Evolutionary conservation across 176 grass and related monocot genomes (phyloP), one percentile per base, ranked within the genome.

Genomic region (Triticum timopheevii): DNA sequence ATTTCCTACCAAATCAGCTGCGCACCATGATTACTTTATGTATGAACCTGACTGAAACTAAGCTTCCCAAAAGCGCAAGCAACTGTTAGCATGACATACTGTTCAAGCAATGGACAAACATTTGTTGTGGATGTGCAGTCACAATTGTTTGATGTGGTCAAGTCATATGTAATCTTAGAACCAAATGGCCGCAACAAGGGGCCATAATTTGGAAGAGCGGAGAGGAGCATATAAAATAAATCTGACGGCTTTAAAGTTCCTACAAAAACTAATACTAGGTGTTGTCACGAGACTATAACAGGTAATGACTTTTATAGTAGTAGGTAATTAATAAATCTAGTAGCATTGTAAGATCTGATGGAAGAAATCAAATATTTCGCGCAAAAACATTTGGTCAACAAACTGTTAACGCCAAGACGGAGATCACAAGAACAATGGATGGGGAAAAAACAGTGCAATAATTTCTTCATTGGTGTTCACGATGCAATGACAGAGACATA

Each of bases 1-100:
- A 72, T 90, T 82, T 90, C 84, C 83, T 71, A 86, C 88, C 84
- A 86, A 86, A 86, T 69, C 11, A 28, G 79, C 23, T 83, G 38
- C 73, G 64, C n/a, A 73, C 30, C 15, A 50, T 17, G 11, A 50
- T 71, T 39, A 66, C 50, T 54, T 54, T 78, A 85, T 78, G 62
- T 65, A 58, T 42, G 73, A 90, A 49, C 23, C 64, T 65, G 86
- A 44, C n/a, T 25, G 69, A 77, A 83, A 52, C 39, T 31, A 78
- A 52, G 63, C 65, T 16, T 15, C 27, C 45, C 38, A 62, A 35
- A 86, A 82, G 78, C 38, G 61, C 77, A 77, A 82, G 22, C 83
- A 78, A 82, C 39, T 77, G 70, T 64, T 50, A 65, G 36, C 20
- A 61, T 78, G 65, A 10, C 30, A 19, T 54, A 54, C 50, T 54